Base-by-base conservation (phyloP, 345 rosid species). In the Salix koriyanagi region DNA sequence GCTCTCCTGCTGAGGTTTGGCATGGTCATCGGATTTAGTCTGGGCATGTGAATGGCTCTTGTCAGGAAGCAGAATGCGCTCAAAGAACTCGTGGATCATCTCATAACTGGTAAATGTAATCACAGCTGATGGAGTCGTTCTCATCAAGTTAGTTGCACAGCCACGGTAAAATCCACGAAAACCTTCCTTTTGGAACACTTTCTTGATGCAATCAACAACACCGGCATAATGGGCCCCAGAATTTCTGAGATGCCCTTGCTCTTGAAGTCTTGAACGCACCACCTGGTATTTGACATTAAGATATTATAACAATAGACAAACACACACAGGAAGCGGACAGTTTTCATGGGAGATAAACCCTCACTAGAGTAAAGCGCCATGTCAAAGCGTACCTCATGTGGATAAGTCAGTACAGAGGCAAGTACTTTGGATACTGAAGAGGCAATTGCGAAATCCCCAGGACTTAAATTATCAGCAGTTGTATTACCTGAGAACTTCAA, bases 261-360 rank as follows among this genome's bases (percentile, higher is more conserved):
- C 99, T 87, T 96, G 99, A 76, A 96, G 95, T 83, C 94, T 90
- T 21, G 99, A 90, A 6, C 99, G 91, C 23, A 96, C 79, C 13
- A 96, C 99, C 93, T 92, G 86, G 64, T 28, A 46, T 73, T 69
- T 71, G 19, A 18, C 37, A 69, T 34, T 30, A 46, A 68, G 11
- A 26, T 19, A 19, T 60, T 32, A 72, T 32, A 39, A 32, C 60
- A 37, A 48, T 42, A 2, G 11, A 42, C 48, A 42, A 9, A 7
- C 13, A 30, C 52, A 69, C 21, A 32, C 44, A 41, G 44, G 44
- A 41, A 6, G 7, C 1, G 26, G 32, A 21, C 14, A 7, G 52
- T 23, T 8, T 62, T 13, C 39, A 41, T 3, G n/a, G n/a, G 25
- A 7, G 21, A 54, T 36, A 34, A 10, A 28, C 8, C 30, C 2